Percentiles rank a stretch among this genome's conserved stretches.
phyloP scores from a whole-genome alignment of 176 grass and related monocot species.

The Olyra latifolia region DNA sequence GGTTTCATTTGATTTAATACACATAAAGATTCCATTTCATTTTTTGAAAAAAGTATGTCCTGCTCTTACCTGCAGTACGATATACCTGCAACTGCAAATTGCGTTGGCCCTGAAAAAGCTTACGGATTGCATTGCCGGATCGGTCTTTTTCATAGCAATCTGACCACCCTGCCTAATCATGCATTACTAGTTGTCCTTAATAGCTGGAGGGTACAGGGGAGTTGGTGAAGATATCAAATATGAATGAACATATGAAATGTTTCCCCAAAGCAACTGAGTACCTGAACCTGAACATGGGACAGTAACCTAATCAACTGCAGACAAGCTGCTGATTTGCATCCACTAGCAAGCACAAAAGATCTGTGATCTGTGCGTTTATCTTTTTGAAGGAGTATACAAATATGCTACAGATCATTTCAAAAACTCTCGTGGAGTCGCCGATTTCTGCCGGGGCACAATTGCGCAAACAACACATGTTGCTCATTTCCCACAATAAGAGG shows the following conservation, averaged over 20 bases:
- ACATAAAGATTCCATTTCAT: neutral
- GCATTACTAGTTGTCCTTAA: neutral
- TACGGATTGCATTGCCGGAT: neutral
- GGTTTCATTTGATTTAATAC: neutral
- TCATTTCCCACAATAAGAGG: constrained; percentile 10
- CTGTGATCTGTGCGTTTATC: neutral
- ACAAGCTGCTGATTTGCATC: neutral
- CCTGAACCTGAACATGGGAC: neutral
- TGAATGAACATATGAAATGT: neutral
- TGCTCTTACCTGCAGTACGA: neutral
- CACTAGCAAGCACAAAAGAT: neutral
- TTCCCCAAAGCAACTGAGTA: constrained; percentile 5
- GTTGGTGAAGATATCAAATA: constrained; percentile 7
- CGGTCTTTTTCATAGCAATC: neutral
- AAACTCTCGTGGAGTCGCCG: neutral
- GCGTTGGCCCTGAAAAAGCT: neutral
- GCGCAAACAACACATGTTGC: neutral
- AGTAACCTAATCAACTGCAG: neutral
- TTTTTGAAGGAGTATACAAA: neutral
- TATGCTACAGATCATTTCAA: neutral
- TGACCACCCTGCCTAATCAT: neutral
- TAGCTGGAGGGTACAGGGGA: constrained; percentile 19
- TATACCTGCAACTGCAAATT: neutral
- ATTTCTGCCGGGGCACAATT: neutral
- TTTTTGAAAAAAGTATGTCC: neutral